These are phyloP conservation scores for Candida smagusa DNA, from an alignment of 1,139 yeast species.

Conservation along the genomic window DNA sequence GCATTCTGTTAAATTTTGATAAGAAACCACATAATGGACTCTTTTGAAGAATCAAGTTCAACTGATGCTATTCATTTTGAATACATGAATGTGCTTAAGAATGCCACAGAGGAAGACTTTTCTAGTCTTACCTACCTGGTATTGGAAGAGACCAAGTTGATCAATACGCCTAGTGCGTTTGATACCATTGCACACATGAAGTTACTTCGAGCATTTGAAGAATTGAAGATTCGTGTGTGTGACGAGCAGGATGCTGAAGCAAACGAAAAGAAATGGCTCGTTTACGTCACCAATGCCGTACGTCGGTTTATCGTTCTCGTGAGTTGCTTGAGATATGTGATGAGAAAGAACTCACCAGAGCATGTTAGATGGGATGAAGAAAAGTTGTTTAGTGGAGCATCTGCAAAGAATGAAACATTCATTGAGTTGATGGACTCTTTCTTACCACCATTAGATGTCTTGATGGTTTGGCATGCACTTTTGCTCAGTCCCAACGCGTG, in stretches of 20 bases:
- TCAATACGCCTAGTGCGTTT: slow-evolving; percentile 2
- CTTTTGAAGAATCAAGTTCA: neutral
- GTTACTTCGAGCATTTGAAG: slow-evolving; percentile 25
- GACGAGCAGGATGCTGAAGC: neutral
- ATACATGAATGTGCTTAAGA: neutral
- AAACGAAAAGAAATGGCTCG: slow-evolving; percentile 5
- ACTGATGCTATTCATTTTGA: neutral
- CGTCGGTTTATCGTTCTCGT: slow-evolving; percentile 7
- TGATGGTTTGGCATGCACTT: slow-evolving; percentile 41
- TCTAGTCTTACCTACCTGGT: slow-evolving; percentile 1
- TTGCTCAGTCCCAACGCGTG: slow-evolving; percentile 26
- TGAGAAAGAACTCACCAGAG: slow-evolving; percentile 2
- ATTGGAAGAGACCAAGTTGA: neutral
- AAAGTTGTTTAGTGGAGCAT: slow-evolving; percentile 1
- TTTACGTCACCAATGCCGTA: slow-evolving; percentile 5
- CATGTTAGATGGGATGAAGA: slow-evolving; percentile 10
- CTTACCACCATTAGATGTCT: slow-evolving; percentile 35
- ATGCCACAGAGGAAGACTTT: slow-evolving; percentile 1
- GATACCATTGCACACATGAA: slow-evolving; percentile 26
- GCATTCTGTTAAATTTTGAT: too few species aligned
- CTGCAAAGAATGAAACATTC: slow-evolving; percentile 1
- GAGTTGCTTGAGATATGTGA: slow-evolving; percentile 6
- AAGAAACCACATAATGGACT: too few species aligned
- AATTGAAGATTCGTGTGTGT: slow-evolving; percentile 14
- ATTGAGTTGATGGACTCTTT: slow-evolving; percentile 6